phyloP scores from a whole-genome alignment of 495 filamentous ascomycete species.

The Aspergillus egyptiacus region DNA sequence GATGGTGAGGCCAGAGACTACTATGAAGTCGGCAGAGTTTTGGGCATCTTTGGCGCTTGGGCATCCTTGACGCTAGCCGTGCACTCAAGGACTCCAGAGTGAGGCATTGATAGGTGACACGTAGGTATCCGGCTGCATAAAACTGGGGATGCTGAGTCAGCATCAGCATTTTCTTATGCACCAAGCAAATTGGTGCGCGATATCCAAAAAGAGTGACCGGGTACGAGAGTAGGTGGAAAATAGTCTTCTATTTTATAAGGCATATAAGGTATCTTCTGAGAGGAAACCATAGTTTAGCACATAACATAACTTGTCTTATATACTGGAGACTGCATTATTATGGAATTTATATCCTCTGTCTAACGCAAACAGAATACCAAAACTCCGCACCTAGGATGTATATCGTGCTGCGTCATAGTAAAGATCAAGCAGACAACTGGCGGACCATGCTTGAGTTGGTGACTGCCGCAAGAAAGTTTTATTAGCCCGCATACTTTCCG shows the following conservation, averaged over 20 bases:
- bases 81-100: too few relatives aligned
- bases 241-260: too few relatives aligned
- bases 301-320: not conserved
- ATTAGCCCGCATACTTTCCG: slow-evolving; percentile 2
- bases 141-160: not conserved
- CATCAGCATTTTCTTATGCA: not conserved
- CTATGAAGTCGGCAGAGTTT: too few relatives aligned
- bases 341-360: not conserved
- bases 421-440: slow-evolving; percentile 86
- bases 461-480: slow-evolving; percentile 43
- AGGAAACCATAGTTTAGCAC: too few relatives aligned
- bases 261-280: too few relatives aligned
- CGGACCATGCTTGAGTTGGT: slow-evolving; percentile 93
- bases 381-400: too few relatives aligned
- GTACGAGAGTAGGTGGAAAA: too few relatives aligned
- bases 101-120: too few relatives aligned
- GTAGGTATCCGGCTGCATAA: too few relatives aligned
- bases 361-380: not conserved
- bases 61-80: too few relatives aligned
- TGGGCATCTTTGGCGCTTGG: too few relatives aligned
- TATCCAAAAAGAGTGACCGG: not conserved
- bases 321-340: not conserved
- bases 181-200: not conserved
- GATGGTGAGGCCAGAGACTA: too few relatives aligned
- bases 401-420: slow-evolving; percentile 74